phyloP scores from a whole-genome alignment of 768 basidiomycete species.

The Pisolithus microcarpus region DNA sequence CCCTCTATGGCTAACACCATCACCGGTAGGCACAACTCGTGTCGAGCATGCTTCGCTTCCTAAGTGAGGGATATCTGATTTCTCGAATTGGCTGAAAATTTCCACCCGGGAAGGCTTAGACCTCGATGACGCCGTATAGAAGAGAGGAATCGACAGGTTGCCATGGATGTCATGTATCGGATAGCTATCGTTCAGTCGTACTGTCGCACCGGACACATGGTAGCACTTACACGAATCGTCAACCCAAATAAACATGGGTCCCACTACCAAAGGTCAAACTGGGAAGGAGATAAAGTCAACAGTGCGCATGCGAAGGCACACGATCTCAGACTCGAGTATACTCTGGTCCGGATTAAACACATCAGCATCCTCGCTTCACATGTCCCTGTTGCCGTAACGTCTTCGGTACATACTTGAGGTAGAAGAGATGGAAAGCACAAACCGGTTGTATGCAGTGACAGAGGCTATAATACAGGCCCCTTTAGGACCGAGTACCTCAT shows the following conservation, averaged over 20 bases:
- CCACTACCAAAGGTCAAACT: constrained; percentile 27
- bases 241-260: constrained; percentile 20
- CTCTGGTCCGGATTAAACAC: constrained; percentile 23
- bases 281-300: neutral
- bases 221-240: constrained; percentile 25
- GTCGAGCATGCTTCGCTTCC: constrained; percentile 18
- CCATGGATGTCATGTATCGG: neutral
- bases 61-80: constrained; percentile 38
- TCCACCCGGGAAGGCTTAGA: constrained; percentile 55
- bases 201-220: no score
- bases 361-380: constrained; percentile 28
- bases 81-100: constrained; percentile 47
- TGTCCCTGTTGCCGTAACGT: constrained; percentile 15
- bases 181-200: neutral
- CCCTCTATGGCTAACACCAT: constrained; percentile 32
- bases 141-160: neutral
- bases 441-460: constrained; percentile 52
- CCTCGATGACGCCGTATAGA: constrained; percentile 33
- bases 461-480: constrained; percentile 47
- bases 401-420: neutral
- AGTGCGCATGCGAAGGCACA: neutral
- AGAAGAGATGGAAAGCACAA: neutral
- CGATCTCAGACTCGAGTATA: constrained; percentile 23
- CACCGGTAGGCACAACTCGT: constrained; percentile 19
- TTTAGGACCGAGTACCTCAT: constrained; percentile 41